Conservation (phyloP, 2,329 filamentous ascomycete genomes). For the Fusarium ambrosium region DNA sequence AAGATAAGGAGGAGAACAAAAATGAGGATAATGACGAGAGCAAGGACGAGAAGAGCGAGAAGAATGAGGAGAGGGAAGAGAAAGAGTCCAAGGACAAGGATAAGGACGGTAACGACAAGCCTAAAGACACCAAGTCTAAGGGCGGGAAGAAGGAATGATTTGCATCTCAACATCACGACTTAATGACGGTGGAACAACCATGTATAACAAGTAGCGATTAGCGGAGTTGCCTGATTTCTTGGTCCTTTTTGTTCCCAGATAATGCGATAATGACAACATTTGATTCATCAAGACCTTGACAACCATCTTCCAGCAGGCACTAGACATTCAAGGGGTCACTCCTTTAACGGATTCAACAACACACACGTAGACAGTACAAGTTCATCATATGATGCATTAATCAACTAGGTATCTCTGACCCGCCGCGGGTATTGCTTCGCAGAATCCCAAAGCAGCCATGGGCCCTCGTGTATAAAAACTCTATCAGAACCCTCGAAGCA, state of each 20-base stretch:
- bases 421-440: slow-evolving; percentile 40
- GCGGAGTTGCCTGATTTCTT: slow-evolving; percentile 21
- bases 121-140: slow-evolving; percentile 7
- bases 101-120: slow-evolving; percentile 11
- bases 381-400: slow-evolving; percentile 48
- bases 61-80: slow-evolving; percentile 39
- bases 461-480: slow-evolving; percentile 32
- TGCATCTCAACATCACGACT: not conserved
- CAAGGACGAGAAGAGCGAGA: slow-evolving; percentile 9
- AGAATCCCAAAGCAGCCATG: slow-evolving; percentile 41
- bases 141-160: slow-evolving; percentile 26
- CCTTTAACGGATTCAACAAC: not conserved
- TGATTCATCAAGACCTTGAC: slow-evolving; percentile 19
- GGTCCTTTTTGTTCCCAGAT: not conserved
- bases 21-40: slow-evolving; percentile 36
- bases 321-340: not conserved
- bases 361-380: not conserved
- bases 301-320: not conserved
- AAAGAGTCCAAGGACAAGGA: slow-evolving; percentile 42
- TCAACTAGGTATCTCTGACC: slow-evolving; percentile 46
- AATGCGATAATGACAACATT: slow-evolving; percentile 20
- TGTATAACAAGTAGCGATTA: slow-evolving; percentile 22
- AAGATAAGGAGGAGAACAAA: slow-evolving; percentile 44
- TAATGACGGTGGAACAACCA: not conserved
- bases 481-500: slow-evolving; percentile 42